Evolutionary conservation across 495 filamentous ascomycete genomes (phyloP).

Genomic region (Neurospora sp.): DNA sequence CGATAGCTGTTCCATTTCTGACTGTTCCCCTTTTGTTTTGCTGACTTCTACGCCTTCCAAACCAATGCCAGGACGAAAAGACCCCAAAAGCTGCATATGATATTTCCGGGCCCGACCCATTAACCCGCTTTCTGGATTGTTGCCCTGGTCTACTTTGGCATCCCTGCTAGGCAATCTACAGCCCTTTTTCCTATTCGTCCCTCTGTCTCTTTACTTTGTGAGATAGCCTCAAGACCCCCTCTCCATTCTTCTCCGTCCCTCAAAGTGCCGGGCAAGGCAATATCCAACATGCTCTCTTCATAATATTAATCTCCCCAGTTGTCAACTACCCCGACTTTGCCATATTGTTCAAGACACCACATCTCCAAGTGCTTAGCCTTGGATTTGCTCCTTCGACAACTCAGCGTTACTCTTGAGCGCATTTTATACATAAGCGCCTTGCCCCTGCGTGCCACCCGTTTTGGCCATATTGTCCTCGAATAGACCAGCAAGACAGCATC

Average conservation of each 20-base stretch:
- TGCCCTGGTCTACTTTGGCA: constrained; percentile 6
- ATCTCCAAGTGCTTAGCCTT: neutral
- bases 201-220: constrained; percentile 10
- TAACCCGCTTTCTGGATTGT: constrained; percentile 22
- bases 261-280: constrained; percentile 6
- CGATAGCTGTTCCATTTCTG: neutral
- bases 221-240: constrained; percentile 6
- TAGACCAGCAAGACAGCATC: neutral
- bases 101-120: constrained; percentile 6
- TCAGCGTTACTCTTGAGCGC: neutral
- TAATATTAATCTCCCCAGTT: constrained; percentile 23
- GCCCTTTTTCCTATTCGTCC: constrained; percentile 5
- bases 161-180: constrained; percentile 24
- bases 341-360: constrained; percentile 12
- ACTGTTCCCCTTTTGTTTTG: neutral
- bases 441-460: neutral
- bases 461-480: neutral
- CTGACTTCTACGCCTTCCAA: neutral
- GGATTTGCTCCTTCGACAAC: neutral
- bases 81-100: no score
- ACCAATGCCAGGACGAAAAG: neutral
- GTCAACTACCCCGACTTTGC: constrained; percentile 26
- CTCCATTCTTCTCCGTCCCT: constrained; percentile 8
- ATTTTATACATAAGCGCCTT: neutral
- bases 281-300: constrained; percentile 13